Evolutionary conservation across 306 rosid species (phyloP).

Genomic region (Vicia sativa): DNA sequence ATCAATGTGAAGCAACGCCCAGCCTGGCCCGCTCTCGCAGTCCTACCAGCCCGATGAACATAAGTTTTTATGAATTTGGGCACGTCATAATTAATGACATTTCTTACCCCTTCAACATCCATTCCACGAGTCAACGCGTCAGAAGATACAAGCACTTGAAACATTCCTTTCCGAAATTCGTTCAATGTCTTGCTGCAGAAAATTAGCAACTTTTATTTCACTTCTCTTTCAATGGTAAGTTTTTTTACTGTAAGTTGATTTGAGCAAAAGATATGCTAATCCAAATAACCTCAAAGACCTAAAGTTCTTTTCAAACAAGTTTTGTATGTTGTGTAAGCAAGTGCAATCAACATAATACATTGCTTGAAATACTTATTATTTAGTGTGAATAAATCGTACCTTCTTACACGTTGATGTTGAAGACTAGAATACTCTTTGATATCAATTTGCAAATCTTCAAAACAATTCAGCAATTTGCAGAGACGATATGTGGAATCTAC

Average conservation of each 20-base stretch:
- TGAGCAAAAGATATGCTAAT: slow-evolving; percentile 2
- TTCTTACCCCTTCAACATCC: slow-evolving; percentile 91
- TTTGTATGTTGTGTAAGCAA: slow-evolving; percentile 10
- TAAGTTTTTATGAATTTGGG: slow-evolving; percentile 80
- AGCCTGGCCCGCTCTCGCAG: slow-evolving; percentile 91
- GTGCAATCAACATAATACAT: slow-evolving; percentile 25
- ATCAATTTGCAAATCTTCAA: slow-evolving; percentile 61
- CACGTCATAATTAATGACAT: slow-evolving; percentile 84
- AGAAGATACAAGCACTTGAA: slow-evolving; percentile 89
- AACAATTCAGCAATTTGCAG: slow-evolving; percentile 73
- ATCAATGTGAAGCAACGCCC: slow-evolving; percentile 88
- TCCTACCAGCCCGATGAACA: slow-evolving; percentile 93
- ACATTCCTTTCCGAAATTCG: slow-evolving; percentile 74
- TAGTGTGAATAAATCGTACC: slow-evolving; percentile 45
- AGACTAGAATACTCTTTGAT: slow-evolving; percentile 87
- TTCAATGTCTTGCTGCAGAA: slow-evolving; percentile 76
- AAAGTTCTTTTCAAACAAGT: slow-evolving; percentile 1
- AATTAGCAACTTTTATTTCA: slow-evolving; percentile 28
- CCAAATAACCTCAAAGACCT: slow-evolving; percentile 25
- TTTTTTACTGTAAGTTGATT: neutral
- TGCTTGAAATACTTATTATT: slow-evolving; percentile 14
- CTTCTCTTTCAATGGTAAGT: slow-evolving; percentile 20
- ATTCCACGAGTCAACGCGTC: slow-evolving; percentile 99
- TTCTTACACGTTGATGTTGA: slow-evolving; percentile 85
- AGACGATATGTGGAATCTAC: slow-evolving; percentile 92